A percentile compares a stretch with the other conserved stretches of the same genome.
Conservation (phyloP, 441 rosid genomes). For the Rhodomyrtus psidioides region DNA sequence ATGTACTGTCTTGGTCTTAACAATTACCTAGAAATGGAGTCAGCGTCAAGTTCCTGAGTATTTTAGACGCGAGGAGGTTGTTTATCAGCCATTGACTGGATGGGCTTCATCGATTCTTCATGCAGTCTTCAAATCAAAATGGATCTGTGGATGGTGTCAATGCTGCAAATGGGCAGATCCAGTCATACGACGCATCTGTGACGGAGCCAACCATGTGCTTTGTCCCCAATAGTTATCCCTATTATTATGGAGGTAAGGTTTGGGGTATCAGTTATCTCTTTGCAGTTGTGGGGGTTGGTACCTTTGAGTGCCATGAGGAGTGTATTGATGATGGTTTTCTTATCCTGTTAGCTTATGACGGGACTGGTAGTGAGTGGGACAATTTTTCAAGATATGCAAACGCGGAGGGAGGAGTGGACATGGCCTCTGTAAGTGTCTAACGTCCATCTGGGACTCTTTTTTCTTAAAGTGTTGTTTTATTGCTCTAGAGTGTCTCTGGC, state of each 20-base stretch:
- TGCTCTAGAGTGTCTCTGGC: neutral
- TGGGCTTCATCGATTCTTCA: neutral
- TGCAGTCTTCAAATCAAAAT: slow-evolving; percentile 48
- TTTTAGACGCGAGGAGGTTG: neutral
- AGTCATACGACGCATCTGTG: slow-evolving; percentile 41
- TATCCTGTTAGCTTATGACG: slow-evolving; percentile 25
- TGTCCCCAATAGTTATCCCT: slow-evolving; percentile 44
- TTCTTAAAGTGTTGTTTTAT: neutral
- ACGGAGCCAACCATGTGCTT: slow-evolving; percentile 57
- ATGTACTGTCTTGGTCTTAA: neutral
- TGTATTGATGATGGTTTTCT: neutral
- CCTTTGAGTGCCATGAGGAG: neutral
- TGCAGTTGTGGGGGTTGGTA: neutral
- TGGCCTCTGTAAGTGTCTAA: slow-evolving; percentile 36
- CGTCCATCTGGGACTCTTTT: neutral
- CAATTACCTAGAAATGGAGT: neutral
- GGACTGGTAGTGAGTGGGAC: slow-evolving; percentile 49
- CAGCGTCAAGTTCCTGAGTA: neutral
- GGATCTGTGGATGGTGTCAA: slow-evolving; percentile 37
- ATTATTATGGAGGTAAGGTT: slow-evolving; percentile 38
- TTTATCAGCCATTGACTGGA: neutral
- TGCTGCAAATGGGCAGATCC: slow-evolving; percentile 44
- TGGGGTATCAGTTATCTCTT: neutral
- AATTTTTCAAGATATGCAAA: slow-evolving; percentile 39
- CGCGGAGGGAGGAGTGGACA: slow-evolving; percentile 51